Evolutionary conservation across 2,329 filamentous ascomycete species (phyloP), one percentile per base, ranked within the genome.

Genomic region (Trichophyton verrucosum): DNA sequence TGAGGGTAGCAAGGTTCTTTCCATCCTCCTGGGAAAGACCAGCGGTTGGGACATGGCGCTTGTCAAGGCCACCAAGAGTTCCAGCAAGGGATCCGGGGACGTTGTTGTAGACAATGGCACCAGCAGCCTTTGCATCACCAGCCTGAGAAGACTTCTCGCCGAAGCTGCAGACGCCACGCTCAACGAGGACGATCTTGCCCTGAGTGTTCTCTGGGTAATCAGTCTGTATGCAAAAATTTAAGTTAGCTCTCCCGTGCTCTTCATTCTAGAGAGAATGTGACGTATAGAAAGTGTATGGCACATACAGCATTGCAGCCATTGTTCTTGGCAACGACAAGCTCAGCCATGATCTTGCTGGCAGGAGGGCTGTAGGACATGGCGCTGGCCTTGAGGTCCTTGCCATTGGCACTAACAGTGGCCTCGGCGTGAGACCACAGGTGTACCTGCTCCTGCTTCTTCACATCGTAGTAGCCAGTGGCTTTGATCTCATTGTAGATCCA

Each of bases 41-140:
- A 62, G 90, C 85, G 0, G 85, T 88, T 0, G 88, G 83, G 3
- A 88, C 77, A 66, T 89, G 83, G 1, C 75, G 82, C 58, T 83
- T 67, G 9, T 61, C 61, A 0, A 85, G 84, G 0, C 75, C 77
- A 9, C 86, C 87, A 2, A 94, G 77, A 0, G 88, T 91, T 46
- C 88, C 89, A 58, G 80, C 78, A 0, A 90, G 73, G 2, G 75
- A 71, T 1, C 83, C 87, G 0, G 80, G 74, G 1, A 83, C 83
- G 65, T 85, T 86, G 76, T 92, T 90, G 75, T 88, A 91, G 57
- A 94, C 78, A 13, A 94, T 74, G 0, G 85, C 86, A 1, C 85
- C 88, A 2, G 82, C 72, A 3, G 89, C 89, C 20, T 88, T 87
- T 1, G 86, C 86, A 57, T 77, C 78, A 47, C 85, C 86, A 4